Evolutionary conservation across 2,329 filamentous ascomycete species (phyloP).

Genomic region (Epichloe festucae): DNA sequence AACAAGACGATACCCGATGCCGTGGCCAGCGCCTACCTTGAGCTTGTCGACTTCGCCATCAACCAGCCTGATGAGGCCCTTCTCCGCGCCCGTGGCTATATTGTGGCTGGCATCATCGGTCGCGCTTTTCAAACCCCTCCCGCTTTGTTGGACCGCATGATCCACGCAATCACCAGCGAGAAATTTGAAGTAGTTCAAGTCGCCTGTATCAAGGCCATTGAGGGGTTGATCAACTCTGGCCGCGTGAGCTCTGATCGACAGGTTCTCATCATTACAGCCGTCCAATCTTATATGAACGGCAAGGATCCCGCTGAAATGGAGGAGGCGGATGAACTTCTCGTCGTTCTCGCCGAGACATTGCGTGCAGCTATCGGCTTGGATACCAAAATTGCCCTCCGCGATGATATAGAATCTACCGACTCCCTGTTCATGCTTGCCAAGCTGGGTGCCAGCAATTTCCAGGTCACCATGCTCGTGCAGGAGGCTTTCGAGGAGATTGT

Average conservation of each 20-base stretch:
- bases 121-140: conserved; percentile 52
- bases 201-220: conserved; percentile 75
- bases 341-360: conserved; percentile 77
- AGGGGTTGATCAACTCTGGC: conserved; percentile 47
- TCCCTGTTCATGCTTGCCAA: conserved; percentile 81
- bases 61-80: conserved; percentile 57
- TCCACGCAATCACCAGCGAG: conserved; percentile 64
- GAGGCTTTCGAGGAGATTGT: conserved; percentile 90
- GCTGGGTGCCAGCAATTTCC: conserved; percentile 79
- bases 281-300: conserved; percentile 60
- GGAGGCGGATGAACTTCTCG: conserved; percentile 83
- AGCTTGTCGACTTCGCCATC: conserved; percentile 68
- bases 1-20: conserved; percentile 57
- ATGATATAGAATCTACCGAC: conserved; percentile 62
- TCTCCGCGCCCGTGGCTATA: conserved; percentile 72
- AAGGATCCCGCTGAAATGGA: conserved; percentile 75
- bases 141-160: conserved; percentile 55
- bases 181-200: conserved; percentile 82
- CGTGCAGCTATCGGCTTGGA: conserved; percentile 74
- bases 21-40: conserved; percentile 60
- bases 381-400: conserved; percentile 57
- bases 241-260: conserved; percentile 44
- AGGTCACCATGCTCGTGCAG: conserved; percentile 73
- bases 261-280: conserved; percentile 43
- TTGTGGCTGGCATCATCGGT: conserved; percentile 70